Evolutionary conservation across 768 basidiomycete species (phyloP).

Genomic region (Xanthoconium purpureum): DNA sequence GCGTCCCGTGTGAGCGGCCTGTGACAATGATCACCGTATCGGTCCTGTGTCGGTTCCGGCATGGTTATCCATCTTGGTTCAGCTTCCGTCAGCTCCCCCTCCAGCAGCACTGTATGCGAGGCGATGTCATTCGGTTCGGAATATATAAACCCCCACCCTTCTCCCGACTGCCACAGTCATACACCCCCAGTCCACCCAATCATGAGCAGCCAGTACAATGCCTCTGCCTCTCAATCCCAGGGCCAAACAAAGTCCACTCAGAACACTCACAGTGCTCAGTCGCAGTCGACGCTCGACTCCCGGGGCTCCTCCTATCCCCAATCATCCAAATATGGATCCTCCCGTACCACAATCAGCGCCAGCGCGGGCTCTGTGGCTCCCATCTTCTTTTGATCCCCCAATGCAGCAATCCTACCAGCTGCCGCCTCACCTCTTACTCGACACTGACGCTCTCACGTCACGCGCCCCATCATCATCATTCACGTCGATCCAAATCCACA

Average conservation of each 20-base stretch:
- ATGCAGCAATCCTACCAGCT: background rate
- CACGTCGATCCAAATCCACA: background rate
- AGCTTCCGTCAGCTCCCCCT: slow-evolving; percentile 13
- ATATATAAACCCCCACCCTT: slow-evolving; percentile 27
- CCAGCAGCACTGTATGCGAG: slow-evolving; percentile 12
- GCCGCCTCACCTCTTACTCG: background rate
- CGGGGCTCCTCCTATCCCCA: slow-evolving; percentile 25
- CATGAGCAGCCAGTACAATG: slow-evolving; percentile 30
- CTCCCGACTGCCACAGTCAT: background rate
- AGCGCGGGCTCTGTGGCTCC: slow-evolving; percentile 51
- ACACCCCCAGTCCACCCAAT: background rate
- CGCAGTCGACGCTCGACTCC: slow-evolving; percentile 20
- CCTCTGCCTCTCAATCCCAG: slow-evolving; percentile 16
- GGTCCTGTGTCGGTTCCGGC: slow-evolving; percentile 31
- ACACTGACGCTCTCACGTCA: slow-evolving; percentile 1
- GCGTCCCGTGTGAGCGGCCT: slow-evolving; percentile 18
- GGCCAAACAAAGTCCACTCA: slow-evolving; percentile 23
- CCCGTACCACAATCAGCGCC: slow-evolving; percentile 43
- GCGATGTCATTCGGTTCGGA: slow-evolving; percentile 23
- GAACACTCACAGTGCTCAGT: slow-evolving; percentile 13
- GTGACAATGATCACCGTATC: slow-evolving; percentile 20
- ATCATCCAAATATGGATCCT: slow-evolving; percentile 21
- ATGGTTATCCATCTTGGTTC: slow-evolving; percentile 23
- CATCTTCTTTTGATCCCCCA: slow-evolving; percentile 51
- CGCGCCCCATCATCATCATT: background rate